Evolutionary conservation across 1,284 basidiomycete genomes (phyloP), one percentile per base, ranked within the genome.

Genomic region (Cutaneotrichosporon sp.): DNA sequence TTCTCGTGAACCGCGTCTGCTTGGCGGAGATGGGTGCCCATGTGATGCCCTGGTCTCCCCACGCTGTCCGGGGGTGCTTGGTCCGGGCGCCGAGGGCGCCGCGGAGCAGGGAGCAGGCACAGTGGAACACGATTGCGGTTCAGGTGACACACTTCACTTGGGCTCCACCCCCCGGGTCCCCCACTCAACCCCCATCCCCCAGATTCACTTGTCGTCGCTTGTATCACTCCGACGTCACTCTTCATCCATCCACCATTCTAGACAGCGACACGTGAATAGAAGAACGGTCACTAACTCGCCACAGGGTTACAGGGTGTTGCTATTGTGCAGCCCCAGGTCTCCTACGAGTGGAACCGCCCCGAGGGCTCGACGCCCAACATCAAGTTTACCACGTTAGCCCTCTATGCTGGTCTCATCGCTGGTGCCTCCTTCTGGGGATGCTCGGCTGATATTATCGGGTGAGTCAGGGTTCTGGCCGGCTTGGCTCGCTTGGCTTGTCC

Each of bases 351-450:
- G 51, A 75, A 65, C 25, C 54, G 34, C 34, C 33, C 51, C n/a
- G 34, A 10, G 8, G 42, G 24, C 20, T 27, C 14, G 29, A 33
- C 16, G 18, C 27, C 45, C 20, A 49, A 63, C 58, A 63, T 71
- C 53, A 57, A 59, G 31, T 62, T 56, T 24, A 80, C 83, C 5
- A 83, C 84, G 1, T 77, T 88, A 14, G 81, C 86, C 0, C 81
- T 87, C 9, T 87, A 85, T 70, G 80, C 81, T 14, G 87, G 87
- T 22, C 76, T 87, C 27, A 83, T 87, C 25, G 67, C 84, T 13
- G 86, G 87, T 29, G 86, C 87, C 13, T 81, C 81, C 2, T 81
- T 81, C 42, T 87, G 86, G 85, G 80, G 81, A 1, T 65, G 73
- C 55, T 72, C 73, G 34, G 72, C 75, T 0, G 80, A 81, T 55